Evolutionary conservation across 73 alveolate genomes (phyloP).

Genomic region (Paramecium sonneborni): DNA sequence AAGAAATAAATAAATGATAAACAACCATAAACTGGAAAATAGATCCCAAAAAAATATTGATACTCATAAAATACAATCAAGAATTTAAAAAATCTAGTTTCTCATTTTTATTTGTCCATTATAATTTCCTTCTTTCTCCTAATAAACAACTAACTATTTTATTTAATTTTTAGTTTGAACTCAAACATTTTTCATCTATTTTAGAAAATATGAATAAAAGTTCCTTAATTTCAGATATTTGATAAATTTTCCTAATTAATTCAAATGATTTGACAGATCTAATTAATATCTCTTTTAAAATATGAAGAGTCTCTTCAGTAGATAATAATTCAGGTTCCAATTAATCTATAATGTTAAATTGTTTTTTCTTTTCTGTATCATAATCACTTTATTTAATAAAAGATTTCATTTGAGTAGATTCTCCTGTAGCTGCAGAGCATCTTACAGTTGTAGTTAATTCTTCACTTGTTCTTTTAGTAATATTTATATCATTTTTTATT

Average conservation of each 20-base stretch:
- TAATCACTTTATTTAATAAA: neutral
- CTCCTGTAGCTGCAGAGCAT: slow-evolving; percentile 48
- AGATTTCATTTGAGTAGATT: neutral
- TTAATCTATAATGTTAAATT: neutral
- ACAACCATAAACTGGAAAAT: neutral
- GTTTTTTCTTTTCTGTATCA: neutral
- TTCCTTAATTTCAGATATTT: slow-evolving; percentile 23
- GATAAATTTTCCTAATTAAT: neutral
- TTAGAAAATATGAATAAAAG: neutral
- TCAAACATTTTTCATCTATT: slow-evolving; percentile 14
- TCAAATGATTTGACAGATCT: slow-evolving; percentile 31
- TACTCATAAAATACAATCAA: neutral
- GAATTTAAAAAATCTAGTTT: neutral
- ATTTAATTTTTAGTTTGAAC: neutral
- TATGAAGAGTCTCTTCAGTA: neutral
- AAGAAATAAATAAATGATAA: neutral
- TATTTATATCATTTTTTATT: neutral
- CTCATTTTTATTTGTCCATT: neutral
- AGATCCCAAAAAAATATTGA: neutral
- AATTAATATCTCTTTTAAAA: neutral
- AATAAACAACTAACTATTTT: neutral
- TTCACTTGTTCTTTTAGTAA: neutral
- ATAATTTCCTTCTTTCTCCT: neutral
- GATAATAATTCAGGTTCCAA: slow-evolving; percentile 27
- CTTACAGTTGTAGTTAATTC: slow-evolving; percentile 22